phyloP scores from a whole-genome alignment of 805 yeast genomes.

The Kluyveromyces starmeri region DNA sequence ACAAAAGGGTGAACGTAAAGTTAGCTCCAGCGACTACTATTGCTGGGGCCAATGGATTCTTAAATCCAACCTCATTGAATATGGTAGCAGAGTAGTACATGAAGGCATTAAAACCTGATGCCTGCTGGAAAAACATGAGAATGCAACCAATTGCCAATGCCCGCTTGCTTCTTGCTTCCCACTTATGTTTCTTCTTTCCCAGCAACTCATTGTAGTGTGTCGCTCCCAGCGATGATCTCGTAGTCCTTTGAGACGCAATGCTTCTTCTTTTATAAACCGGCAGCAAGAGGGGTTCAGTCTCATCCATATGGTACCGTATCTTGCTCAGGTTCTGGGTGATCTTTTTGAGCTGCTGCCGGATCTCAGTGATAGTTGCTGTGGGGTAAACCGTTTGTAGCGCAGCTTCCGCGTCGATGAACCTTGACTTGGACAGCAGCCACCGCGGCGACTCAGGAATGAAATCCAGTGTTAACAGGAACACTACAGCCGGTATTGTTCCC shows the following conservation, averaged over 20 bases:
- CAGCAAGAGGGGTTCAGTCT: slow-evolving; percentile 23
- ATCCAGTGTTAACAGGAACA: slow-evolving; percentile 30
- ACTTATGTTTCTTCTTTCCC: slow-evolving; percentile 11
- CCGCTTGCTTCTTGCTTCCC: slow-evolving; percentile 29
- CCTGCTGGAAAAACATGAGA: slow-evolving; percentile 48
- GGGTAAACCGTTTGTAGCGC: slow-evolving; percentile 39
- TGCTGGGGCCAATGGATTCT: slow-evolving; percentile 48
- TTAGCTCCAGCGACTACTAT: slow-evolving; percentile 47
- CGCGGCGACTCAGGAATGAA: slow-evolving; percentile 47
- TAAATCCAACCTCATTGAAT: slow-evolving; percentile 41
- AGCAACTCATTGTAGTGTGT: background rate
- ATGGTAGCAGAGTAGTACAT: slow-evolving; percentile 55
- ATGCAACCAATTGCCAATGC: slow-evolving; percentile 42
- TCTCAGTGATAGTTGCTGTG: slow-evolving; percentile 34
- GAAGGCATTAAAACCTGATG: slow-evolving; percentile 54
- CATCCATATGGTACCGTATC: slow-evolving; percentile 26
- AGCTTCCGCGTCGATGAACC: slow-evolving; percentile 30
- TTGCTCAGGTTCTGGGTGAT: slow-evolving; percentile 37
- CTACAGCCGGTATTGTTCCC: slow-evolving; percentile 35
- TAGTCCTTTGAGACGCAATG: slow-evolving; percentile 10
- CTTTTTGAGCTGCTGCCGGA: slow-evolving; percentile 37
- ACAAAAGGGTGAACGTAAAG: slow-evolving; percentile 45
- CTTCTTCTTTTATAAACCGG: slow-evolving; percentile 25
- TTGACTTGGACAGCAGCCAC: slow-evolving; percentile 31
- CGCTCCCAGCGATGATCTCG: background rate